These are phyloP conservation scores for Russula sp. DNA, from an alignment of 768 basidiomycete species.

Conservation along the genomic window DNA sequence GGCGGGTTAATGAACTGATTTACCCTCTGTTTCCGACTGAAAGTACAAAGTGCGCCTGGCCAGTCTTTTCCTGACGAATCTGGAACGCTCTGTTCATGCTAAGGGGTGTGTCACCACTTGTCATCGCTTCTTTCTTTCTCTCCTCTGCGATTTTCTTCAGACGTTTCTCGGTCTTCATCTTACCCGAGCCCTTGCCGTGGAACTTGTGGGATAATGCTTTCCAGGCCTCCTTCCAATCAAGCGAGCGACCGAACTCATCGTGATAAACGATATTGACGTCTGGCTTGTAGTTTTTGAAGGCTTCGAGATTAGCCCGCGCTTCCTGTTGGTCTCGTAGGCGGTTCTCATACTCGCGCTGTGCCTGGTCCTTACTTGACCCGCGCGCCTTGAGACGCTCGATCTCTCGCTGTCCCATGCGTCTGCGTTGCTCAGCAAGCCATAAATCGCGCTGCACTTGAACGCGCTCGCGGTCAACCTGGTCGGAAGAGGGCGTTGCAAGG, in stretches of 20 bases:
- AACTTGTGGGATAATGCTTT: slow-evolving; percentile 96
- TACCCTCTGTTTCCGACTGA: slow-evolving; percentile 92
- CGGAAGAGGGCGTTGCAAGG: slow-evolving; percentile 53
- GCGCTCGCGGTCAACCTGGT: slow-evolving; percentile 69
- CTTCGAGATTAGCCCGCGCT: slow-evolving; percentile 68
- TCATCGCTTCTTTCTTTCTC: slow-evolving; percentile 90
- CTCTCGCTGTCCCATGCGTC: slow-evolving; percentile 69
- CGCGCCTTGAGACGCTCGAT: slow-evolving; percentile 68
- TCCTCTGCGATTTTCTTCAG: slow-evolving; percentile 98
- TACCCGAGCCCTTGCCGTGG: slow-evolving; percentile 95
- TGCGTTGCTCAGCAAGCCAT: slow-evolving; percentile 85
- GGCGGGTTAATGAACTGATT: slow-evolving; percentile 23
- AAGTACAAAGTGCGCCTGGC: slow-evolving; percentile 93
- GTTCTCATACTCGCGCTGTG: slow-evolving; percentile 92
- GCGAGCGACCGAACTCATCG: slow-evolving; percentile 85
- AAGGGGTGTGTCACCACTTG: slow-evolving; percentile 88
- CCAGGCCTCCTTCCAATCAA: slow-evolving; percentile 97
- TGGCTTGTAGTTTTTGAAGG: slow-evolving; percentile 93
- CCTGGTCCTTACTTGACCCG: slow-evolving; percentile 84
- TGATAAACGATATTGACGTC: slow-evolving; percentile 95
- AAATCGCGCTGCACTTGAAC: slow-evolving; percentile 78
- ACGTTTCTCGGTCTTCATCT: slow-evolving; percentile 95
- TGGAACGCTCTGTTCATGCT: slow-evolving; percentile 96
- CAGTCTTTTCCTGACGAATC: slow-evolving; percentile 85
- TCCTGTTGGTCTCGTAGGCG: slow-evolving; percentile 87